Evolutionary conservation across 2,329 filamentous ascomycete genomes (phyloP), one percentile per base, ranked within the genome.

Genomic region (Botrytis sinoallii): DNA sequence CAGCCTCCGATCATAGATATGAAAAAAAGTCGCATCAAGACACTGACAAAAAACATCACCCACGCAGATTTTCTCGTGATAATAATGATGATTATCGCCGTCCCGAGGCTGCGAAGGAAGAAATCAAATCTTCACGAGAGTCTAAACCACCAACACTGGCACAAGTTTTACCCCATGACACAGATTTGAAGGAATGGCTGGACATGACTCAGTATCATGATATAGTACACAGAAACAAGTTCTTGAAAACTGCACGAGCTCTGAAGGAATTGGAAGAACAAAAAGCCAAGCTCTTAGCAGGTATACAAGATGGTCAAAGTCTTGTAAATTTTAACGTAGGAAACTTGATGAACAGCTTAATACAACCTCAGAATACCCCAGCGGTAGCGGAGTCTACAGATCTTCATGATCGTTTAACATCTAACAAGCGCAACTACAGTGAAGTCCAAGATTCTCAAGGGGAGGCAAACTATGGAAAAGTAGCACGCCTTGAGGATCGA

Each of bases 101-200:
- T 70, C 46, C 72, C 40, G 72, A 78, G 55, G 16, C 55, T 12
- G 74, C 70, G n/a, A 72, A 72, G 59, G 74, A 75, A 71, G 79
- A 78, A n/a, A 42, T 20, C 32, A 76, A 70, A 60, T 59, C 66
- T 60, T 35, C 55, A 66, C 73, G 72, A 66, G 76, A 78, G 66
- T 63, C 67, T 63, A 74, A 67, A 40, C 70, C 70, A 55, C 76
- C 78, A 44, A 77, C 74, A 38, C 73, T 81, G 29, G 67, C 71
- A 64, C 76, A 80, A 46, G 8, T 80, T 25, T 70, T 82, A 48
- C 74, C 76, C 48, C 71, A 76, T 71, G 76, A 82, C 60, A 73
- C 78, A 52, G 80, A 83, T 71, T 73, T 83, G 46, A 79, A 77
- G 76, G 80, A 82, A 71, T 83, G 82, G 81, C 74, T 83, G 57